A percentile compares a stretch with the other conserved stretches of the same genome.
Conservation (phyloP, 2,329 filamentous ascomycete genomes). For the Pestalotiopsis sp. region DNA sequence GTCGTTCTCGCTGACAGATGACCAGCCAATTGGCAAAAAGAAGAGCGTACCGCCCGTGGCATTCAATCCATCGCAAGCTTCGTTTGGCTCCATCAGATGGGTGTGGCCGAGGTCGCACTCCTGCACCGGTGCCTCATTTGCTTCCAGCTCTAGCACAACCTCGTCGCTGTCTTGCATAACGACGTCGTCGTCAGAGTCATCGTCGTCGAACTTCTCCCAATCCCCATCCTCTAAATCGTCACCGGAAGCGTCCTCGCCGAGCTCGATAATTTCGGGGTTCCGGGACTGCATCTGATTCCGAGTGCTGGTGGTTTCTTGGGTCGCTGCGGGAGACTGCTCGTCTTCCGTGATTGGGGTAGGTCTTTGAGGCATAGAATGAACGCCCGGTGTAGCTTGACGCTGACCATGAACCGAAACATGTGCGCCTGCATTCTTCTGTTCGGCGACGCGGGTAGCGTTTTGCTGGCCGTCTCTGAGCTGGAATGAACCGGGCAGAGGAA, state of each 20-base stretch:
- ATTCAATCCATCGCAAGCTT: neutral
- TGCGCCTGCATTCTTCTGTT: neutral
- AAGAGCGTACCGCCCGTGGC: neutral
- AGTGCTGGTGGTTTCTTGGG: neutral
- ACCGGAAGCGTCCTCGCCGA: neutral
- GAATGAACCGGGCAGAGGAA: neutral
- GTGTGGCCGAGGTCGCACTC: conserved; percentile 8
- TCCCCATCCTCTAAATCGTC: neutral
- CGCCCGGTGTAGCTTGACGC: no score
- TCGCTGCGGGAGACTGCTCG: neutral
- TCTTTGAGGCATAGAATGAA: no score
- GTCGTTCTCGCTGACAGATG: neutral
- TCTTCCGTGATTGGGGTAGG: neutral
- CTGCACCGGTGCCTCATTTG: neutral
- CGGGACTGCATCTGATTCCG: neutral
- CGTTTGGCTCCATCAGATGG: conserved; percentile 1
- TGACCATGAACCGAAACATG: no score
- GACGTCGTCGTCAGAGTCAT: neutral
- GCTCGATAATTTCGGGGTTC: neutral
- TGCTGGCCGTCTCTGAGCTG: neutral
- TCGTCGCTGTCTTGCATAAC: neutral
- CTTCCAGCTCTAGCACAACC: neutral
- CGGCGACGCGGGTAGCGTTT: neutral
- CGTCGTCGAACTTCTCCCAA: neutral
- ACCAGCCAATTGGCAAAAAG: conserved; percentile 1